Evolutionary conservation across 352 stramenopile genomes (phyloP).

Genomic region (Pythium monospermum): DNA sequence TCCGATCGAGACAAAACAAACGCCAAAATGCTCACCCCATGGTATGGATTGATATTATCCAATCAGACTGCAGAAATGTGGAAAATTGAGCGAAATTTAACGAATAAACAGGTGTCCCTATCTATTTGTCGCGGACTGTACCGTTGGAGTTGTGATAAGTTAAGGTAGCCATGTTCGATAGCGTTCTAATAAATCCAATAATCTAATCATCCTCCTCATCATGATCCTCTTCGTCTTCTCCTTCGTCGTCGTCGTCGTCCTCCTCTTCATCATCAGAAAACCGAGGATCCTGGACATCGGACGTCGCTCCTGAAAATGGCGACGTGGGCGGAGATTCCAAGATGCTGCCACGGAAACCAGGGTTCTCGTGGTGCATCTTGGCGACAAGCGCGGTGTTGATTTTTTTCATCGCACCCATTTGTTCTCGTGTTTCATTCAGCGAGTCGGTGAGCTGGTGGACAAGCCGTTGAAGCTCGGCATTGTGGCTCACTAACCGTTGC

Average conservation of each 20-base stretch:
- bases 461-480: constrained; percentile 59
- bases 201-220: constrained; percentile 2
- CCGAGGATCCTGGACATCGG: constrained; percentile 28
- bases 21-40: no score
- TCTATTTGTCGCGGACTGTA: no score
- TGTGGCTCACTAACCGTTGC: constrained; percentile 56
- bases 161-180: no score
- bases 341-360: constrained; percentile 45
- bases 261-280: constrained; percentile 58
- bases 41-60: no score
- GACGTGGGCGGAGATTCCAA: constrained; percentile 38
- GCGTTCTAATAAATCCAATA: no score
- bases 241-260: constrained; percentile 38
- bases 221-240: constrained; percentile 11
- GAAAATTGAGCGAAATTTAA: no score
- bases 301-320: constrained; percentile 29
- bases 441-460: constrained; percentile 74
- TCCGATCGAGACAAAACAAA: no score
- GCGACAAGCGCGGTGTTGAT: constrained; percentile 72
- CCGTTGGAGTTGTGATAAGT: no score
- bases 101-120: no score
- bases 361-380: constrained; percentile 52
- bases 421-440: constrained; percentile 61
- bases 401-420: constrained; percentile 63
- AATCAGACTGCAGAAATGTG: no score